These are phyloP conservation scores for Taphrina confusa DNA, from an alignment of 1,139 yeast species.

Conservation along the genomic window DNA sequence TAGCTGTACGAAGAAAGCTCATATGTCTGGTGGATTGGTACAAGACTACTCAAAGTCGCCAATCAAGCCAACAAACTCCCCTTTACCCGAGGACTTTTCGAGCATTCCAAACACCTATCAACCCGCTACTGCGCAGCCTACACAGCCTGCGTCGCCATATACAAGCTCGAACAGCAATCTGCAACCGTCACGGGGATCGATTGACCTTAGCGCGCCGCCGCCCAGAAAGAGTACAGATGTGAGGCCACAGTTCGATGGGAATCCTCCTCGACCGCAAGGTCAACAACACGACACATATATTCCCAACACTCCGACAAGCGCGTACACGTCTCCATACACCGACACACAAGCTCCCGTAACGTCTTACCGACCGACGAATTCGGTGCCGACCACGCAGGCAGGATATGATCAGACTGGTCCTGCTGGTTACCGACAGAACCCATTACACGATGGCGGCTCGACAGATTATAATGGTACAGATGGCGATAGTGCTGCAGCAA, in stretches of 20 bases:
- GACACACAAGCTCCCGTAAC: neutral
- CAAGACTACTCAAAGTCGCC: constrained; percentile 26
- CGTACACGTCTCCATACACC: neutral
- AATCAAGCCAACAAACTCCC: constrained; percentile 10
- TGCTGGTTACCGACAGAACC: constrained; percentile 24
- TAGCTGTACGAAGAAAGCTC: too few species aligned
- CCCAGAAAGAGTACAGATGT: neutral
- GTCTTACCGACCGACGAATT: neutral
- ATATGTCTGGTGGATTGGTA: constrained; percentile 21
- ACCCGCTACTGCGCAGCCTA: neutral
- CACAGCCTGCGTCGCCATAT: neutral
- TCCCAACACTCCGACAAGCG: neutral
- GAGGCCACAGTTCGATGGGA: neutral
- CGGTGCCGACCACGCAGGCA: neutral
- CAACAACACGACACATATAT: neutral
- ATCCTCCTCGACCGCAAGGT: neutral
- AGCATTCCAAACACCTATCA: neutral
- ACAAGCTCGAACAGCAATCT: too few species aligned
- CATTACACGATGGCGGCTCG: constrained; percentile 23
- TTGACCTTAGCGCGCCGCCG: neutral
- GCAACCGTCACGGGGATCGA: too few species aligned
- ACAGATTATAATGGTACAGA: constrained; percentile 11
- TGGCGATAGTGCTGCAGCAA: neutral
- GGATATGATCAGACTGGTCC: neutral
- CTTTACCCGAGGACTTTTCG: neutral